Conservation (phyloP, 306 rosid species). For the Psophocarpus tetragonolobus region DNA sequence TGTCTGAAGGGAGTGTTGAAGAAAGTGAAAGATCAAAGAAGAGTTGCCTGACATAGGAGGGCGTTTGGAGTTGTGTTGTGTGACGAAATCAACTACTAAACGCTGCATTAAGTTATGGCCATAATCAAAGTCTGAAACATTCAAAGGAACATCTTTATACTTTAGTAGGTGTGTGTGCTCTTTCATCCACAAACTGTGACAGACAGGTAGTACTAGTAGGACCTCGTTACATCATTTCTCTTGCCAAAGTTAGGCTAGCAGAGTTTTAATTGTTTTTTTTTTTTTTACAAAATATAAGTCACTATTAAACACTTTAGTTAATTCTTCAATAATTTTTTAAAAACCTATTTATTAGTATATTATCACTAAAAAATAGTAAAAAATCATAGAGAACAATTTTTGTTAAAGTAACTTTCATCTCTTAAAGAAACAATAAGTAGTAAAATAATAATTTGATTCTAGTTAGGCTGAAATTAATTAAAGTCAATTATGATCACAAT, state of each 20-base stretch:
- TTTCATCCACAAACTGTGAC: background rate
- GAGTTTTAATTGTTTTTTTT: too few relatives aligned
- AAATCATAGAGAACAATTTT: too few relatives aligned
- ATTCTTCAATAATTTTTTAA: too few relatives aligned
- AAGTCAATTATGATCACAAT: background rate
- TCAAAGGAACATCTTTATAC: background rate
- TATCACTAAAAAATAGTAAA: too few relatives aligned
- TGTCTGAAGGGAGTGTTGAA: background rate
- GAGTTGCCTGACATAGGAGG: background rate
- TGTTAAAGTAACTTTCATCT: too few relatives aligned
- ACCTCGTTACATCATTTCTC: background rate
- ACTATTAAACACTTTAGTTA: too few relatives aligned
- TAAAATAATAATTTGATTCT: background rate
- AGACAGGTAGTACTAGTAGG: background rate
- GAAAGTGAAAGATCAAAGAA: slow-evolving; percentile 20
- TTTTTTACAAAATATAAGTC: too few relatives aligned
- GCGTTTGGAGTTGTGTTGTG: background rate
- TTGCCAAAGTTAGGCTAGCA: too few relatives aligned
- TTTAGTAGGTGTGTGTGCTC: background rate
- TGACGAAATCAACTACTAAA: background rate
- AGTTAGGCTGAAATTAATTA: background rate
- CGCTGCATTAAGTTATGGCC: background rate
- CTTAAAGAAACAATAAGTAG: background rate
- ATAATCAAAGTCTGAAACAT: too few relatives aligned
- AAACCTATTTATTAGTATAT: too few relatives aligned